Evolutionary conservation across 352 stramenopile species (phyloP).

Genomic region (Phytophthora syringae): DNA sequence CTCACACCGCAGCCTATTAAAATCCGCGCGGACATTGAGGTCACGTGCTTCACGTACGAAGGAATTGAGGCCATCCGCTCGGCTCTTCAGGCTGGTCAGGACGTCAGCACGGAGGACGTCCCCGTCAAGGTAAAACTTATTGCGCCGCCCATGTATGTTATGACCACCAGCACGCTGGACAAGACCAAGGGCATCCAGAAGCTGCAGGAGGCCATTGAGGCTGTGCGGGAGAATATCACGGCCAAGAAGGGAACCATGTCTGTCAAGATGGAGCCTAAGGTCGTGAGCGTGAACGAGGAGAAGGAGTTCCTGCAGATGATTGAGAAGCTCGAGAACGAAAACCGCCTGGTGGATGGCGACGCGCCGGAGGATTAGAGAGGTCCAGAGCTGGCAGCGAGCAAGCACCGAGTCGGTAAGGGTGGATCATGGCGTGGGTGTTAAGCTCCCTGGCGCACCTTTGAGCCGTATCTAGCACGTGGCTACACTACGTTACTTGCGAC

Average conservation of each 20-base stretch:
- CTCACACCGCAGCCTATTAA: slow-evolving; percentile 99
- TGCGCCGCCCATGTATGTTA: slow-evolving; percentile 99
- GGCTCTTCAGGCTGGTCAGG: slow-evolving; percentile 93
- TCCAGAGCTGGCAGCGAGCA: slow-evolving; percentile 11
- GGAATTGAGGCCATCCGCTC: slow-evolving; percentile 99
- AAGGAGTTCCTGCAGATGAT: slow-evolving; percentile 99
- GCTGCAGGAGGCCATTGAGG: slow-evolving; percentile 96
- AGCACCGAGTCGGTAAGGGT: slow-evolving; percentile 7
- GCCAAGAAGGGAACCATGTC: slow-evolving; percentile 95
- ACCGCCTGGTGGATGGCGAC: slow-evolving; percentile 98
- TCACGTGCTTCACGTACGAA: slow-evolving; percentile 99
- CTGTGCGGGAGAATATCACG: slow-evolving; percentile 94
- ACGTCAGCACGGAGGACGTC: slow-evolving; percentile 88
- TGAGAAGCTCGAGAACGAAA: slow-evolving; percentile 98
- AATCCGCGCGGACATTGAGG: slow-evolving; percentile 99
- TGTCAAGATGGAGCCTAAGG: slow-evolving; percentile 99
- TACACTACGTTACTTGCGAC: slow-evolving; percentile 13
- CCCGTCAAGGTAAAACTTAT: slow-evolving; percentile 99
- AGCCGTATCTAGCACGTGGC: slow-evolving; percentile 6
- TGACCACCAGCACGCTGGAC: slow-evolving; percentile 98
- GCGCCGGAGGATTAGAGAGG: slow-evolving; percentile 93
- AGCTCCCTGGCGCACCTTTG: slow-evolving; percentile 11
- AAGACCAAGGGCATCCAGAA: slow-evolving; percentile 98
- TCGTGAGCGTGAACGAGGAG: slow-evolving; percentile 98
- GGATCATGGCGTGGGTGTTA: slow-evolving; percentile 8